Conservation (phyloP, 2,329 filamentous ascomycete species). For the Talaromyces amestolkiae region DNA sequence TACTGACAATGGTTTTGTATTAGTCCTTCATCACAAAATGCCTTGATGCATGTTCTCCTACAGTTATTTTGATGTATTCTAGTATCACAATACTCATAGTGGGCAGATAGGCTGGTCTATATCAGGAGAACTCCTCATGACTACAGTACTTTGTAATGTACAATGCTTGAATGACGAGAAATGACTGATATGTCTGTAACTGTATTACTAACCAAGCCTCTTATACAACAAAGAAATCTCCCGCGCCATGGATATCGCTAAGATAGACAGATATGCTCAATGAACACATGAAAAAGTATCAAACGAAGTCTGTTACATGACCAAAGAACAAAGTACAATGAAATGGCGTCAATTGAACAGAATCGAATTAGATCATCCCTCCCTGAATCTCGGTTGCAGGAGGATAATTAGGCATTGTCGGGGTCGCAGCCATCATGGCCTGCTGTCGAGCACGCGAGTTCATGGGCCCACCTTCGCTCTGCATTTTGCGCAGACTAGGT, state of each 20-base stretch:
- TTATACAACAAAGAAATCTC: slow-evolving; percentile 3
- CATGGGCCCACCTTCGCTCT: slow-evolving; percentile 51
- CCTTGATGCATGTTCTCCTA: too few relatives aligned
- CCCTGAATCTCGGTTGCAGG: slow-evolving; percentile 29
- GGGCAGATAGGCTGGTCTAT: background rate
- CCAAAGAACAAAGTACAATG: background rate
- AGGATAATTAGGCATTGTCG: slow-evolving; percentile 29
- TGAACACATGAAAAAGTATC: background rate
- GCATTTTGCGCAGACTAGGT: slow-evolving; percentile 47
- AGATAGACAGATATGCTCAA: slow-evolving; percentile 5
- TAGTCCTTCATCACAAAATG: background rate
- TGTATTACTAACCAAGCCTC: background rate
- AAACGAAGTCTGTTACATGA: background rate
- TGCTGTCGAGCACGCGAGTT: slow-evolving; percentile 46
- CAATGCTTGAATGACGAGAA: background rate
- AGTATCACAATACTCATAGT: background rate
- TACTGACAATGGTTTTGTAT: too few relatives aligned
- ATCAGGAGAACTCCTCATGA: background rate
- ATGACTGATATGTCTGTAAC: background rate
- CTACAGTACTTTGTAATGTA: background rate
- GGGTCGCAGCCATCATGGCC: slow-evolving; percentile 30
- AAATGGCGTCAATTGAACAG: background rate
- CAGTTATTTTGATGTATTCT: too few relatives aligned
- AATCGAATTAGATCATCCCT: slow-evolving; percentile 38
- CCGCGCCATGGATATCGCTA: slow-evolving; percentile 18